These are phyloP conservation scores for Amaranthus palmeri DNA, from an alignment of 148 eudicot genomes.

Conservation along the genomic window DNA sequence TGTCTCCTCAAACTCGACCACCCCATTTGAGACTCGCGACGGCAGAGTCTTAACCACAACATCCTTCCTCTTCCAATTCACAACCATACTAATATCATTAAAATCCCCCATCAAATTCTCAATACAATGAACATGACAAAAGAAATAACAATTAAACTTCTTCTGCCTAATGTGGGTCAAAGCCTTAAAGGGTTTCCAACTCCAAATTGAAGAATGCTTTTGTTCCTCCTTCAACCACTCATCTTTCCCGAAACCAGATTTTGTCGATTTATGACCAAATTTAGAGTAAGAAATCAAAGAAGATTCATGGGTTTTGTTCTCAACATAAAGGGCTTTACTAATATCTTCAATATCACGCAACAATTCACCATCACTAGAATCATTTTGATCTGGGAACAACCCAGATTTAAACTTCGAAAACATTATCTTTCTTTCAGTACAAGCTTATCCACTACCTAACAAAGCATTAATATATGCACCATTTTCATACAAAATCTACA, in stretches of 20 bases:
- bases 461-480: not conserved
- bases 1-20: slow-evolving; percentile 67
- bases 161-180: slow-evolving; percentile 42
- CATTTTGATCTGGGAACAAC: slow-evolving; percentile 19
- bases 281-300: slow-evolving; percentile 31
- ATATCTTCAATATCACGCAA: slow-evolving; percentile 67
- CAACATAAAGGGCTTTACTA: slow-evolving; percentile 58
- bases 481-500: slow-evolving; percentile 15
- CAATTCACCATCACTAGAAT: slow-evolving; percentile 42
- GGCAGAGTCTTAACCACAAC: slow-evolving; percentile 37
- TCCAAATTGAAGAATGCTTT: slow-evolving; percentile 54
- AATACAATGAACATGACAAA: slow-evolving; percentile 64
- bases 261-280: slow-evolving; percentile 17
- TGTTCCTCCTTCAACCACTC: slow-evolving; percentile 33
- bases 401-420: slow-evolving; percentile 31
- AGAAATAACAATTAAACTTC: slow-evolving; percentile 54
- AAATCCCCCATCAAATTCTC: slow-evolving; percentile 53
- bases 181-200: slow-evolving; percentile 67
- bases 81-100: slow-evolving; percentile 39
- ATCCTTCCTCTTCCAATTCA: slow-evolving; percentile 59
- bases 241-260: slow-evolving; percentile 22
- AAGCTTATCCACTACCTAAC: slow-evolving; percentile 15
- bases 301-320: slow-evolving; percentile 30
- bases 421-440: slow-evolving; percentile 28
- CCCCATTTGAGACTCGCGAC: slow-evolving; percentile 39